Percentiles rank a stretch among this genome's conserved stretches.
These are phyloP conservation scores for Xylaria sp. DNA, from an alignment of 2,329 filamentous ascomycete genomes.

Conservation along the genomic window DNA sequence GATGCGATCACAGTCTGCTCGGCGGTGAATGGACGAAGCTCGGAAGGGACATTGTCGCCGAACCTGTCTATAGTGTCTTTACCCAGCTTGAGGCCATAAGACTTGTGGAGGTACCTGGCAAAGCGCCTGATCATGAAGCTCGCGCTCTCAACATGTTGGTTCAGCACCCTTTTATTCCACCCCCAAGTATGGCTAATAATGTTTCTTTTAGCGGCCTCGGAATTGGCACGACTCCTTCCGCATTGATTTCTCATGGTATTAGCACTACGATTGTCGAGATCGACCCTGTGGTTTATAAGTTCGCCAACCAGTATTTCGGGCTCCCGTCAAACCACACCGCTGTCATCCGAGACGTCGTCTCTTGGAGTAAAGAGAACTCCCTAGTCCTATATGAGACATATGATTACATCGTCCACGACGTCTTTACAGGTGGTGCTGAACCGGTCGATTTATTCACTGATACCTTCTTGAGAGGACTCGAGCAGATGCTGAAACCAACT, in stretches of 20 bases:
- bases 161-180: background rate
- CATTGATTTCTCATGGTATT: constrained; percentile 80
- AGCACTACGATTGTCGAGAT: constrained; percentile 93
- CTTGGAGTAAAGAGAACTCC: constrained; percentile 52
- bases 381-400: constrained; percentile 48
- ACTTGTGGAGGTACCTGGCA: constrained; percentile 59
- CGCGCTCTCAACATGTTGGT: constrained; percentile 80
- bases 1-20: constrained; percentile 89
- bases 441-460: constrained; percentile 81
- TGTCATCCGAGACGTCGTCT: constrained; percentile 76
- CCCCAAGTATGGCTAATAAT: constrained; percentile 20
- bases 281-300: constrained; percentile 81
- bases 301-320: constrained; percentile 76
- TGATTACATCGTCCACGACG: constrained; percentile 94
- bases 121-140: constrained; percentile 57
- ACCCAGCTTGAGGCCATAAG: constrained; percentile 89
- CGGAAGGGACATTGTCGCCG: constrained; percentile 54
- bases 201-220: constrained; percentile 64
- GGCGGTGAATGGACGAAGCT: constrained; percentile 80
- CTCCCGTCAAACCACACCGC: constrained; percentile 71
- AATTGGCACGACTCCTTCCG: constrained; percentile 84
- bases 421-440: constrained; percentile 94
- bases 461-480: constrained; percentile 71
- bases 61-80: constrained; percentile 95
- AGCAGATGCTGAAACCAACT: constrained; percentile 64